Evolutionary conservation across 371 early-diverging fungal species (phyloP).

Genomic region (Mortierella sp.): DNA sequence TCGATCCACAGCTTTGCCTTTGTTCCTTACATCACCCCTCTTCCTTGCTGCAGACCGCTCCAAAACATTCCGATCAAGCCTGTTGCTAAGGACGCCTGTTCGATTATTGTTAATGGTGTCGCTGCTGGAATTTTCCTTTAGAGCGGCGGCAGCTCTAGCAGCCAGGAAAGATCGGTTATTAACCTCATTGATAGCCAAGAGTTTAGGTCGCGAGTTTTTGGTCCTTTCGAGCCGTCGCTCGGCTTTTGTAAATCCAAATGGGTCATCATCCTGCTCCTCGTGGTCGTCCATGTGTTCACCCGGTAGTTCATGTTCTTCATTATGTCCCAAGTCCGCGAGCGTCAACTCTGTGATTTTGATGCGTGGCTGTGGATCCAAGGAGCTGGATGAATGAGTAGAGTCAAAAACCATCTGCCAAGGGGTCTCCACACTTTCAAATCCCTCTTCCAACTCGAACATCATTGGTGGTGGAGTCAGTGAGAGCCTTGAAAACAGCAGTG

Average conservation of each 20-base stretch:
- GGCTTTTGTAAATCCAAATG: conserved; percentile 45
- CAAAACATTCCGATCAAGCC: conserved; percentile 6
- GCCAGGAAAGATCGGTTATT: not conserved
- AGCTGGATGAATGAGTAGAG: not conserved
- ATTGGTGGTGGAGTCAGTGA: conserved; percentile 27
- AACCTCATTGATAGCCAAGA: conserved; percentile 30
- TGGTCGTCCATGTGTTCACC: not conserved
- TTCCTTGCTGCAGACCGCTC: conserved; percentile 19
- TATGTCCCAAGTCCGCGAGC: not conserved
- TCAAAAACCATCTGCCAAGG: conserved; percentile 29
- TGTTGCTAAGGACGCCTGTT: not conserved
- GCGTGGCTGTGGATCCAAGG: not conserved
- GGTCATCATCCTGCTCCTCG: conserved; percentile 26
- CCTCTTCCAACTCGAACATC: conserved; percentile 30
- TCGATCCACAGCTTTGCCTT: conserved; percentile 21
- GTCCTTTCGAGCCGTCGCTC: conserved; percentile 23
- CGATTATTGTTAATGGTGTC: no score
- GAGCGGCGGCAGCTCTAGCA: not conserved
- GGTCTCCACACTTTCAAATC: not conserved
- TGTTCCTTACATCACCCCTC: conserved; percentile 27
- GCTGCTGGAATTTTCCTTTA: not conserved
- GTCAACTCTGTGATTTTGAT: conserved; percentile 4
- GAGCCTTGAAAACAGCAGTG: conserved; percentile 11
- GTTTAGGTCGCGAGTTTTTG: conserved; percentile 18
- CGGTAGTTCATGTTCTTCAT: not conserved